A percentile compares a stretch with the other conserved stretches of the same genome.
Evolutionary conservation across 192 early-diverging fungal species (phyloP).

Genomic region (Physocladia obscura): DNA sequence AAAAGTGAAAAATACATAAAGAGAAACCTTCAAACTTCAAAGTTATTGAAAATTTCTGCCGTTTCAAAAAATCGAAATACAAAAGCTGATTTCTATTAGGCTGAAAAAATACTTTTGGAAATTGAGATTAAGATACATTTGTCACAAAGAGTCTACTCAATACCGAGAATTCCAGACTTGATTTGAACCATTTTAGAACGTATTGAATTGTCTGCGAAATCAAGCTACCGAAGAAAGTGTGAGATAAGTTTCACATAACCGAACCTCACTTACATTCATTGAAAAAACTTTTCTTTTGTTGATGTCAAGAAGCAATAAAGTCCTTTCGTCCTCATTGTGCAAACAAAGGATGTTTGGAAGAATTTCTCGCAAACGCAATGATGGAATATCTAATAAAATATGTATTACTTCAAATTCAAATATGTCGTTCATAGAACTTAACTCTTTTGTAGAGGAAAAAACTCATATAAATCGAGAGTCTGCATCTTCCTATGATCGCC

Average conservation of each 20-base stretch:
- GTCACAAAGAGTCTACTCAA: too few relatives aligned
- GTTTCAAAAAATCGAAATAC: not conserved
- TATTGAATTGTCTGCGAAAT: not conserved
- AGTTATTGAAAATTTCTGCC: not conserved
- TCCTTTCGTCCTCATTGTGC: slow-evolving; percentile 62
- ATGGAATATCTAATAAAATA: slow-evolving; percentile 30
- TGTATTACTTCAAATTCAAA: not conserved
- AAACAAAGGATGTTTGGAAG: slow-evolving; percentile 46
- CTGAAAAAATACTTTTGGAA: not conserved
- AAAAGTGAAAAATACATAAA: not conserved
- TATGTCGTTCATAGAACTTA: not conserved
- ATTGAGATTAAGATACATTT: too few relatives aligned
- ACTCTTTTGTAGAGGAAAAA: slow-evolving; percentile 55
- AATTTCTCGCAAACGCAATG: slow-evolving; percentile 22
- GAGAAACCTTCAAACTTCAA: not conserved
- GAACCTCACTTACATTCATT: slow-evolving; percentile 3
- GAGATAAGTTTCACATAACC: not conserved
- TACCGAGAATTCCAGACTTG: too few relatives aligned
- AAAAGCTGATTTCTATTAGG: not conserved
- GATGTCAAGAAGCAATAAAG: slow-evolving; percentile 41
- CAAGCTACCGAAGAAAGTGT: not conserved
- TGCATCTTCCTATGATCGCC: slow-evolving; percentile 46
- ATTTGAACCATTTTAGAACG: not conserved
- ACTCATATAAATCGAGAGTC: slow-evolving; percentile 69
- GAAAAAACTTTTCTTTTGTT: slow-evolving; percentile 9